A percentile compares a stretch with the other conserved stretches of the same genome.
phyloP scores from a whole-genome alignment of 176 grass and related monocot genomes.

The Panicum miliaceum region DNA sequence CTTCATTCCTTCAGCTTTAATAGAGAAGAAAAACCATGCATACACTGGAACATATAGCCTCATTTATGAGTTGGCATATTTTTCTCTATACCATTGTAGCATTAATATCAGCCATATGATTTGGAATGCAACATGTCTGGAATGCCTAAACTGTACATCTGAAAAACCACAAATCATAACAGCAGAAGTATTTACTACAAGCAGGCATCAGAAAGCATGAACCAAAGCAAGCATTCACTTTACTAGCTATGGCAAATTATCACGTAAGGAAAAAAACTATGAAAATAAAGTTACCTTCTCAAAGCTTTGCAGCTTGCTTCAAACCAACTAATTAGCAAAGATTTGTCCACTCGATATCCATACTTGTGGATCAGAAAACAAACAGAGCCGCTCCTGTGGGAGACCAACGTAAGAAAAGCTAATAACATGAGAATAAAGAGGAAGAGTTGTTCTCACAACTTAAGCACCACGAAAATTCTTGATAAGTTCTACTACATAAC shows the following conservation, averaged over 20 bases:
- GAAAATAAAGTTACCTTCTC: slow-evolving; percentile 62
- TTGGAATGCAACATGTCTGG: background rate
- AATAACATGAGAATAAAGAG: slow-evolving; percentile 30
- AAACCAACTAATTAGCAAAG: slow-evolving; percentile 76
- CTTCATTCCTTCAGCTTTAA: background rate
- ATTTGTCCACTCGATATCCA: slow-evolving; percentile 70
- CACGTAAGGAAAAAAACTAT: slow-evolving; percentile 16
- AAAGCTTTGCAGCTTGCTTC: slow-evolving; percentile 64
- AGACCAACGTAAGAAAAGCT: slow-evolving; percentile 33
- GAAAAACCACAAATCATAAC: slow-evolving; percentile 18
- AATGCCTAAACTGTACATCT: background rate
- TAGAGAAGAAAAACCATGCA: slow-evolving; percentile 12
- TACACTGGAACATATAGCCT: background rate
- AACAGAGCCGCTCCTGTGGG: slow-evolving; percentile 61
- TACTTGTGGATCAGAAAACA: slow-evolving; percentile 79
- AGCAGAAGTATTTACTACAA: slow-evolving; percentile 2
- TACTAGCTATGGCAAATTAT: slow-evolving; percentile 20
- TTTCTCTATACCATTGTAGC: background rate
- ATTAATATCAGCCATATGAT: background rate
- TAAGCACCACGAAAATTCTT: background rate
- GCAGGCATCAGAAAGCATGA: slow-evolving; percentile 4
- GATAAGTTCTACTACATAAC: background rate
- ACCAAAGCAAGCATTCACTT: slow-evolving; percentile 23
- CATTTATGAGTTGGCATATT: slow-evolving; percentile 12
- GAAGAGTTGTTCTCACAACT: background rate